Evolutionary conservation across 352 stramenopile species (phyloP).

Genomic region (Globisporangium perplexum): DNA sequence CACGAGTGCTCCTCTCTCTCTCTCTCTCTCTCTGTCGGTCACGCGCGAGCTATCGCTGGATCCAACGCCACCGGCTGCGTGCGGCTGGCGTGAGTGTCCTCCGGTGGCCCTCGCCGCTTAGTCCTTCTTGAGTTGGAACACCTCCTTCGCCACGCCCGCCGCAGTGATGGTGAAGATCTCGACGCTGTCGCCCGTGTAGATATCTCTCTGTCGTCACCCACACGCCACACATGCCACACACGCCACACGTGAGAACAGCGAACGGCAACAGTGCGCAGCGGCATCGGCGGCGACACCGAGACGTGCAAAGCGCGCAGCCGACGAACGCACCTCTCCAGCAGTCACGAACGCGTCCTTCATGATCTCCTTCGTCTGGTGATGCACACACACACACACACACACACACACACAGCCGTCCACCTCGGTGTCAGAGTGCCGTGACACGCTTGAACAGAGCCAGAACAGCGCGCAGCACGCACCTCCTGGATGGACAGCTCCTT

Average conservation of each 20-base stretch:
- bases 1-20: neutral
- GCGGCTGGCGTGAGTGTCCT: neutral
- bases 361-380: slow-evolving; percentile 95
- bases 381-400: neutral
- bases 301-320: neutral
- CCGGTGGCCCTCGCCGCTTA: slow-evolving; percentile 34
- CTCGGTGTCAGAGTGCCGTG: too few species aligned
- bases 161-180: slow-evolving; percentile 97
- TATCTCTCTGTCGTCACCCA: slow-evolving; percentile 85
- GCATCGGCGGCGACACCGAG: neutral
- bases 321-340: slow-evolving; percentile 84
- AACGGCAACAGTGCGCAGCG: neutral
- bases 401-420: neutral
- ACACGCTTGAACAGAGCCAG: too few species aligned
- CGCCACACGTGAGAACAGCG: too few species aligned
- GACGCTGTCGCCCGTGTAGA: slow-evolving; percentile 98
- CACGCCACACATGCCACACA: too few species aligned
- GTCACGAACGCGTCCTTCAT: slow-evolving; percentile 99
- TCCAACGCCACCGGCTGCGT: too few species aligned
- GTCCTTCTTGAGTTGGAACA: slow-evolving; percentile 95
- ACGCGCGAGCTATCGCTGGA: neutral
- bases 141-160: slow-evolving; percentile 86
- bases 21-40: neutral
- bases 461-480: slow-evolving; percentile 17
- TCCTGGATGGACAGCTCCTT: slow-evolving; percentile 87